Percentiles rank a stretch among this genome's conserved stretches.
phyloP scores from a whole-genome alignment of 2,329 filamentous ascomycete species.

The Diaporthe vexans region DNA sequence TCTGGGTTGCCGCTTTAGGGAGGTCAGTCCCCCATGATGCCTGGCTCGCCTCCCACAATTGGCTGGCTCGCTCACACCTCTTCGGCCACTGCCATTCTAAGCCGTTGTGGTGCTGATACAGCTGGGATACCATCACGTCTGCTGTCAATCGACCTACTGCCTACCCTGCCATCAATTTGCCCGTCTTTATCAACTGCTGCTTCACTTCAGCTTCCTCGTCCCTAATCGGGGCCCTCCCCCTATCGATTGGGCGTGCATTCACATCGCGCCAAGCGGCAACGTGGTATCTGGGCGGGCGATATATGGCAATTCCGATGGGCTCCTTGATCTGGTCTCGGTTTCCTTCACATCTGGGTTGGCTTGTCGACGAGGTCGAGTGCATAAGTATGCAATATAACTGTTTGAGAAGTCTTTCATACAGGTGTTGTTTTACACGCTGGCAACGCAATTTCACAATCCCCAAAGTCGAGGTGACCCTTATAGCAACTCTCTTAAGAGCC shows the following conservation, averaged over 20 bases:
- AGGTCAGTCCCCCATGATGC: conserved; percentile 38
- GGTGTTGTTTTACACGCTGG: conserved; percentile 21
- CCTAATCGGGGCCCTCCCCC: neutral
- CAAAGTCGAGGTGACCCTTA: conserved; percentile 24
- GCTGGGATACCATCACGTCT: conserved; percentile 13
- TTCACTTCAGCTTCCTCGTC: neutral
- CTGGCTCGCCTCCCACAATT: conserved; percentile 37
- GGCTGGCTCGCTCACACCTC: conserved; percentile 32
- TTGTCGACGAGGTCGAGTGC: conserved; percentile 20
- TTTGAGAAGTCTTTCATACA: conserved; percentile 35
- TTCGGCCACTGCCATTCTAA: conserved; percentile 30
- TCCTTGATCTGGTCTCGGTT: conserved; percentile 15
- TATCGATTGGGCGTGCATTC: neutral
- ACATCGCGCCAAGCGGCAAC: conserved; percentile 32
- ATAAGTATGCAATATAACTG: conserved; percentile 38
- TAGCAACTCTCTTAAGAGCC: conserved; percentile 24
- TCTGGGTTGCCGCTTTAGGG: conserved; percentile 41
- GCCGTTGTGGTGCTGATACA: conserved; percentile 41
- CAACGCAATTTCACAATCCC: conserved; percentile 30
- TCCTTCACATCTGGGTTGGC: conserved; percentile 4
- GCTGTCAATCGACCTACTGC: conserved; percentile 1
- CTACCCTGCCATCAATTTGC: conserved; percentile 22
- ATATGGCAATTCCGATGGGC: conserved; percentile 5
- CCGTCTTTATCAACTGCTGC: conserved; percentile 19
- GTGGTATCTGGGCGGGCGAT: conserved; percentile 4